phyloP scores from a whole-genome alignment of 2,329 filamentous ascomycete species.

The Fusarium chlamydosporum region DNA sequence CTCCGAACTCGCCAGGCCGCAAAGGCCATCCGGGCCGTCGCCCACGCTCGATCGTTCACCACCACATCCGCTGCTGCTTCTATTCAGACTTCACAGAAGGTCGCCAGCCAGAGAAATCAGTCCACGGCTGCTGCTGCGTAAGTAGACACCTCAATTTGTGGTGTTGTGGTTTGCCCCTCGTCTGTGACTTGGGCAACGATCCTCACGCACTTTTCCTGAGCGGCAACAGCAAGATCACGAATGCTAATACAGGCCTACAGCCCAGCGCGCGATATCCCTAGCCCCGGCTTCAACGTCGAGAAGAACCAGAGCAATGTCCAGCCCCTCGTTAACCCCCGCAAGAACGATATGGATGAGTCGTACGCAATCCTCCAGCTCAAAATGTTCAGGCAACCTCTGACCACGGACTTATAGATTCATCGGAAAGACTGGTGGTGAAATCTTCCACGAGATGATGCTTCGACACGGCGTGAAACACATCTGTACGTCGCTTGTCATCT shows the following conservation, averaged over 20 bases:
- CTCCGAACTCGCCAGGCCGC: slow-evolving; percentile 34
- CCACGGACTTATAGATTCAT: slow-evolving; percentile 74
- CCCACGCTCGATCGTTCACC: slow-evolving; percentile 59
- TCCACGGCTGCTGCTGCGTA: slow-evolving; percentile 53
- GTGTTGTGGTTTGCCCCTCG: slow-evolving; percentile 36
- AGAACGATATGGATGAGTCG: slow-evolving; percentile 83
- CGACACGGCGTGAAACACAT: slow-evolving; percentile 92
- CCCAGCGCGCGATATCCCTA: slow-evolving; percentile 70
- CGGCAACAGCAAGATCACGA: slow-evolving; percentile 22
- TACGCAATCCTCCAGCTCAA: slow-evolving; percentile 62
- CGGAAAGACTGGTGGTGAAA: slow-evolving; percentile 94
- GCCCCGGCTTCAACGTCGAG: slow-evolving; percentile 71
- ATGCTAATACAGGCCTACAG: slow-evolving; percentile 45
- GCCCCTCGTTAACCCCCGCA: slow-evolving; percentile 72
- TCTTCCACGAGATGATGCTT: slow-evolving; percentile 99
- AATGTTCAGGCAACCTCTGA: slow-evolving; percentile 10
- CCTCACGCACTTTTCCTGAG: slow-evolving; percentile 11
- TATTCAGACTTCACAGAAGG: slow-evolving; percentile 46
- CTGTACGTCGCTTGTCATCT: slow-evolving; percentile 72
- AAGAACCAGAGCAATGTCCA: slow-evolving; percentile 73
- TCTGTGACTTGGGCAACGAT: slow-evolving; percentile 15
- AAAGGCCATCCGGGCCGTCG: slow-evolving; percentile 63
- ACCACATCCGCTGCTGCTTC: slow-evolving; percentile 57
- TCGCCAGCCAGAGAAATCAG: slow-evolving; percentile 24
- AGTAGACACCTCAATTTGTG: not conserved